phyloP scores from a whole-genome alignment of 2,329 filamentous ascomycete species.

The Pseudogymnoascus sp. region DNA sequence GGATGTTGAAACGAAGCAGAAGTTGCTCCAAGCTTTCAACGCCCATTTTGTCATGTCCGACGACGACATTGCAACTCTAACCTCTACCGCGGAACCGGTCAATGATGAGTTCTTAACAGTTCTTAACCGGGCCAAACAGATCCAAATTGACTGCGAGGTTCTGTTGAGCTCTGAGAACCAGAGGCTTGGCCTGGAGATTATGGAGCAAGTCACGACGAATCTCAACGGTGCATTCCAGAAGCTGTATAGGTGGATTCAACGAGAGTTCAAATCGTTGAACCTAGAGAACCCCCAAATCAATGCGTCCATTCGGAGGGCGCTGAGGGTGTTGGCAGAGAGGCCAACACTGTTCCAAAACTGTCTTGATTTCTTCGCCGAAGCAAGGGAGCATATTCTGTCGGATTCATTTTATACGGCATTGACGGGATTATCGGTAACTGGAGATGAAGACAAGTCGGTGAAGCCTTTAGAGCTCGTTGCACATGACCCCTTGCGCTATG shows the following conservation, averaged over 20 bases:
- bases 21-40: slow-evolving; percentile 68
- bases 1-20: slow-evolving; percentile 72
- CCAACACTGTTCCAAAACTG: slow-evolving; percentile 90
- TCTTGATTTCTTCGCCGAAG: slow-evolving; percentile 86
- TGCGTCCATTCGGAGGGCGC: slow-evolving; percentile 69
- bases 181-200: slow-evolving; percentile 76
- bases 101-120: slow-evolving; percentile 77
- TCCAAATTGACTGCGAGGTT: slow-evolving; percentile 81
- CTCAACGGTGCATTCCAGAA: slow-evolving; percentile 91
- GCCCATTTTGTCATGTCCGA: slow-evolving; percentile 79
- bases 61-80: slow-evolving; percentile 68
- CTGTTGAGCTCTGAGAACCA: slow-evolving; percentile 87
- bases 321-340: slow-evolving; percentile 81
- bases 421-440: slow-evolving; percentile 59
- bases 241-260: slow-evolving; percentile 89
- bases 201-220: slow-evolving; percentile 81
- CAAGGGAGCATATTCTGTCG: slow-evolving; percentile 75
- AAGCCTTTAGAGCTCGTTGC: slow-evolving; percentile 94
- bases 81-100: slow-evolving; percentile 71
- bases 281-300: slow-evolving; percentile 92
- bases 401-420: slow-evolving; percentile 85
- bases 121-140: slow-evolving; percentile 72
- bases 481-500: slow-evolving; percentile 84
- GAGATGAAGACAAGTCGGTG: slow-evolving; percentile 50
- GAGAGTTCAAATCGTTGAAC: slow-evolving; percentile 85